Conservation (phyloP, 2,329 filamentous ascomycete species). For the Anthostomella pinea region DNA sequence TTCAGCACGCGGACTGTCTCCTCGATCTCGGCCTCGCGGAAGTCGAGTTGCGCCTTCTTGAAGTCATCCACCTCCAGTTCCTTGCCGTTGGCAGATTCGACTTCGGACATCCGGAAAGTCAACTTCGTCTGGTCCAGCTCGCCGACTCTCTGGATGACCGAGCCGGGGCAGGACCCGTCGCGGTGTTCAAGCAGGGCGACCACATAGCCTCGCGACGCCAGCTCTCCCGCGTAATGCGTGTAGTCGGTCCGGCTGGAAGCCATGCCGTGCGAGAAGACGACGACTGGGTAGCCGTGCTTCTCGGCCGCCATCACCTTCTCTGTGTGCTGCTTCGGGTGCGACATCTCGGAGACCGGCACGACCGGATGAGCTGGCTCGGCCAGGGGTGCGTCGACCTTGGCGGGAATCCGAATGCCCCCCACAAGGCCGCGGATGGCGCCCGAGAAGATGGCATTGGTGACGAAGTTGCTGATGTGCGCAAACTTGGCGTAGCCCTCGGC, state of each 20-base stretch:
- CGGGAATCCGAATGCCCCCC: conserved; percentile 45
- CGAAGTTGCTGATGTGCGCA: conserved; percentile 41
- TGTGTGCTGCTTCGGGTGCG: conserved; percentile 16
- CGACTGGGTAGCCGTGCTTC: conserved; percentile 36
- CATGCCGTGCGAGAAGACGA: conserved; percentile 53
- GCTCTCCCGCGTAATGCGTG: conserved; percentile 48
- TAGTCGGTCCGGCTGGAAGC: conserved; percentile 50
- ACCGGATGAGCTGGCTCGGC: conserved; percentile 18
- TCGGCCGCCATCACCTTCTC: conserved; percentile 23
- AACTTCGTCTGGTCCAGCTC: conserved; percentile 30
- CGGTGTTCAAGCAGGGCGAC: conserved; percentile 51
- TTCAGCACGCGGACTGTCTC: conserved; percentile 41
- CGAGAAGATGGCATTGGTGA: conserved; percentile 42
- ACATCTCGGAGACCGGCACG: conserved; percentile 20
- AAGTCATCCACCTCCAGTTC: conserved; percentile 32
- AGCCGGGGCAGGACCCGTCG: conserved; percentile 49
- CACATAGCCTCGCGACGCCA: conserved; percentile 48
- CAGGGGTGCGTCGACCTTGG: conserved; percentile 45
- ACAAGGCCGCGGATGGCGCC: conserved; percentile 40
- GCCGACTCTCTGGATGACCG: conserved; percentile 34
- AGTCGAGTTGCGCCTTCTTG: conserved; percentile 46
- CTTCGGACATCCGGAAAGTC: conserved; percentile 36
- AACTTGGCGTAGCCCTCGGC: conserved; percentile 47
- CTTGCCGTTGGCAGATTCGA: conserved; percentile 32
- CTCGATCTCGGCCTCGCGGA: conserved; percentile 50